Evolutionary conservation across 1,139 yeast species (phyloP).

Genomic region (Kodamaea alishanica): DNA sequence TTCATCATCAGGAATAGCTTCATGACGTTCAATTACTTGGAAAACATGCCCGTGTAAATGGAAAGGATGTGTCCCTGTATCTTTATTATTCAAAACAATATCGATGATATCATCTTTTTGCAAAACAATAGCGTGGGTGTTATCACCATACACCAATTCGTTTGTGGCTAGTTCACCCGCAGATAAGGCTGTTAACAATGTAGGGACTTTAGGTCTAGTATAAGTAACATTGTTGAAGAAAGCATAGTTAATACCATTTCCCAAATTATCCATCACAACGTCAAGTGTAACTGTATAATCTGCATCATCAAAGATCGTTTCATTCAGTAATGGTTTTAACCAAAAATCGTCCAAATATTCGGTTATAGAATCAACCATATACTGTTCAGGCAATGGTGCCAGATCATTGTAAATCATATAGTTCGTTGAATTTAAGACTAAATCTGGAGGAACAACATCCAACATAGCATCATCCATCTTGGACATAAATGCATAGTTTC

Average conservation of each 20-base stretch:
- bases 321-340: slow-evolving; percentile 53
- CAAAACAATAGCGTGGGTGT: slow-evolving; percentile 70
- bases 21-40: slow-evolving; percentile 50
- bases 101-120: slow-evolving; percentile 67
- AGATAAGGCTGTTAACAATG: slow-evolving; percentile 68
- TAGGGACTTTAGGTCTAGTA: slow-evolving; percentile 76
- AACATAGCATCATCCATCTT: slow-evolving; percentile 75
- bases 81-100: slow-evolving; percentile 64
- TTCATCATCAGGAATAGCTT: slow-evolving; percentile 31
- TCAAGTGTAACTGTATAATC: slow-evolving; percentile 64
- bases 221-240: slow-evolving; percentile 84
- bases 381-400: slow-evolving; percentile 22
- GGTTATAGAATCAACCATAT: slow-evolving; percentile 40
- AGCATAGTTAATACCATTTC: slow-evolving; percentile 83
- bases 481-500: slow-evolving; percentile 76
- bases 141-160: slow-evolving; percentile 56
- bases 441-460: slow-evolving; percentile 63
- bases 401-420: slow-evolving; percentile 56
- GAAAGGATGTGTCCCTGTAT: slow-evolving; percentile 84
- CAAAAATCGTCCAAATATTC: slow-evolving; percentile 60
- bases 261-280: slow-evolving; percentile 74
- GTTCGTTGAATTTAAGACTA: slow-evolving; percentile 67
- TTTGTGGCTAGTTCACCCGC: slow-evolving; percentile 60
- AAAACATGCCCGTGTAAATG: slow-evolving; percentile 80
- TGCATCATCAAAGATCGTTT: slow-evolving; percentile 55